Evolutionary conservation across 331 rosid genomes (phyloP), one percentile per base, ranked within the genome.

Genomic region (Dryas integrifolia): DNA sequence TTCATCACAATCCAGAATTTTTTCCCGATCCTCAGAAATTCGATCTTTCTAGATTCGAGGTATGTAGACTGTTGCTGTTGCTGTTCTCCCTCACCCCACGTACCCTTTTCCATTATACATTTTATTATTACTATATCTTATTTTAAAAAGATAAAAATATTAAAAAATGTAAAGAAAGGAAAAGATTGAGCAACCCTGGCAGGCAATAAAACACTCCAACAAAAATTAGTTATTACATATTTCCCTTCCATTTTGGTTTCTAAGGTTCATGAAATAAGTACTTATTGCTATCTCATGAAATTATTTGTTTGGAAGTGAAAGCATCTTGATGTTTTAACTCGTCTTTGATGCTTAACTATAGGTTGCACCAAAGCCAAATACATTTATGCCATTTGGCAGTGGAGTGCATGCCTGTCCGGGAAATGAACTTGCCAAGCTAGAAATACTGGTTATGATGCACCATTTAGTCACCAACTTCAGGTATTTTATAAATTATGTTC

Each of bases 371-470:
- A 92, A 89, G 60, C 96, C 97, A 73, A 89, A 92, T 65, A 89
- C 97, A 62, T 89, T 89, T 79, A 83, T 87, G 96, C 96, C 99
- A 80, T 95, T 95, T 84, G 97, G 99, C 18, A 87, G 81, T 69
- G 99, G 99, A 78, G 91, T 82, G 46, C 97, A 95, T 80, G 86
- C 97, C 21, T 95, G 99, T 76, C 97, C 99, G 2, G 99, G 99
- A 66, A 95, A 91, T 76, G 96, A 92, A 70, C 96, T 95, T 49
- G 96, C 99, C 58, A 95, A 92, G 84, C 86, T 92, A 74, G 97
- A 95, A 85, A 79, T 86, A 1, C 70, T 95, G 74, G 81, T 88
- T 59, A 89, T 89, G 96, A 77, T 92, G 73, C 99, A 95, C 82
- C 92, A 92, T 77, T 74, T 95, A 69, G 96, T 88, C 73, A 92